Conservation (phyloP, 257 asterid species). For the Agastache rugosa region DNA sequence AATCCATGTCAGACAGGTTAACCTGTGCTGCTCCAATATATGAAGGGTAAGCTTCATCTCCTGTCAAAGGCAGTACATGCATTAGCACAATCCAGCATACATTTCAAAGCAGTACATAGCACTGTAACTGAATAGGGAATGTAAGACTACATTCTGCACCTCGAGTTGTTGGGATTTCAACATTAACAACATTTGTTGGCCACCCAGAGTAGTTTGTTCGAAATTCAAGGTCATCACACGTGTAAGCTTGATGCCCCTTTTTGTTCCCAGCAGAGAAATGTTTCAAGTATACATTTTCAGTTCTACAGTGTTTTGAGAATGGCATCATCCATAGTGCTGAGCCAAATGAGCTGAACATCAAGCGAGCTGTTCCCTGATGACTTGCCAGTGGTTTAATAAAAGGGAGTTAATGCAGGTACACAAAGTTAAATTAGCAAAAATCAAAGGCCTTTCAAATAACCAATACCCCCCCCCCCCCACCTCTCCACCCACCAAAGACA, state of each 20-base stretch:
- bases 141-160: constrained; percentile 54
- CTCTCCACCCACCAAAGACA: neutral
- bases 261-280: constrained; percentile 71
- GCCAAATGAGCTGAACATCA: constrained; percentile 96
- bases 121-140: constrained; percentile 26
- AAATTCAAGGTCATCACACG: constrained; percentile 75
- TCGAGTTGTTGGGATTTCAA: constrained; percentile 81
- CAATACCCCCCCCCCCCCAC: neutral
- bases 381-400: constrained; percentile 59
- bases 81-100: constrained; percentile 39
- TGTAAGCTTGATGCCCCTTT: constrained; percentile 63
- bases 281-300: constrained; percentile 70
- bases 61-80: constrained; percentile 50
- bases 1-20: constrained; percentile 70
- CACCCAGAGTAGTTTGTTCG: constrained; percentile 87
- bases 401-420: constrained; percentile 45
- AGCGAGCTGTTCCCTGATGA: constrained; percentile 98
- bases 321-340: constrained; percentile 97
- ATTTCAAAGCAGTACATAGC: constrained; percentile 28
- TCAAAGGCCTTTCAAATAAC: constrained; percentile 4
- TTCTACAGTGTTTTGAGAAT: constrained; percentile 85
- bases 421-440: constrained; percentile 32
- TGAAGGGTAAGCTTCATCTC: constrained; percentile 85
- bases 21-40: constrained; percentile 54
- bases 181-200: constrained; percentile 91